phyloP scores from a whole-genome alignment of 257 asterid genomes.

The Dorcoceras hygrometricum region DNA sequence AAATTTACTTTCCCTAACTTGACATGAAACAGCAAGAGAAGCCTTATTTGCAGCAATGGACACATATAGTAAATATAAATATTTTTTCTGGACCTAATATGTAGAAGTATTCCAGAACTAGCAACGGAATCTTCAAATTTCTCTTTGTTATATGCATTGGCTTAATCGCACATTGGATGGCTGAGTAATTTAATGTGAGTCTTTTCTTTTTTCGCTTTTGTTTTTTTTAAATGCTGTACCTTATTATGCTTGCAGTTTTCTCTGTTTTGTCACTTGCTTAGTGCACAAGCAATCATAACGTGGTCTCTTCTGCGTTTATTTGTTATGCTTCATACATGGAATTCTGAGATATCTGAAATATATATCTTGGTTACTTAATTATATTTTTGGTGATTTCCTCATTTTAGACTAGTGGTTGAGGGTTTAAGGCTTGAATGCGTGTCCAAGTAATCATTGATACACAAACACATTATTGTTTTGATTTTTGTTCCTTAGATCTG shows the following conservation, averaged over 20 bases:
- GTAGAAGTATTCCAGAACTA: not conserved
- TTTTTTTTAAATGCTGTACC: not conserved
- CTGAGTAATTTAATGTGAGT: not conserved
- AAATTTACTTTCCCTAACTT: not conserved
- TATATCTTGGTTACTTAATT: not conserved
- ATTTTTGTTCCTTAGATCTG: conserved; percentile 5
- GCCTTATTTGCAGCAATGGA: not conserved
- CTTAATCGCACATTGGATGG: not conserved
- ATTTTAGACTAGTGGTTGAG: conserved; percentile 10
- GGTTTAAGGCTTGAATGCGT: conserved; percentile 15
- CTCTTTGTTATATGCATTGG: not conserved
- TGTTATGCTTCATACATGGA: not conserved
- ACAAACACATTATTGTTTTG: conserved; percentile 11
- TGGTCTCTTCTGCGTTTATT: not conserved
- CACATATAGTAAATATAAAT: not conserved
- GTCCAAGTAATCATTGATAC: conserved; percentile 5
- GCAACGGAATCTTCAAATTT: not conserved
- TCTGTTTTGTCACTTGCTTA: conserved; percentile 7
- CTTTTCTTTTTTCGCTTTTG: too few species aligned
- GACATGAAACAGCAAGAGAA: not conserved
- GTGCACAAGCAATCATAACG: not conserved
- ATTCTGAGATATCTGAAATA: not conserved
- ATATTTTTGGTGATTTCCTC: conserved; percentile 7
- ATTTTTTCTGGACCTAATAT: not conserved
- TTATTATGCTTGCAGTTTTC: conserved; percentile 6